Percentiles rank a stretch among this genome's conserved stretches.
These are phyloP conservation scores for Trametes cubensis DNA, from an alignment of 768 basidiomycete genomes.

Conservation along the genomic window DNA sequence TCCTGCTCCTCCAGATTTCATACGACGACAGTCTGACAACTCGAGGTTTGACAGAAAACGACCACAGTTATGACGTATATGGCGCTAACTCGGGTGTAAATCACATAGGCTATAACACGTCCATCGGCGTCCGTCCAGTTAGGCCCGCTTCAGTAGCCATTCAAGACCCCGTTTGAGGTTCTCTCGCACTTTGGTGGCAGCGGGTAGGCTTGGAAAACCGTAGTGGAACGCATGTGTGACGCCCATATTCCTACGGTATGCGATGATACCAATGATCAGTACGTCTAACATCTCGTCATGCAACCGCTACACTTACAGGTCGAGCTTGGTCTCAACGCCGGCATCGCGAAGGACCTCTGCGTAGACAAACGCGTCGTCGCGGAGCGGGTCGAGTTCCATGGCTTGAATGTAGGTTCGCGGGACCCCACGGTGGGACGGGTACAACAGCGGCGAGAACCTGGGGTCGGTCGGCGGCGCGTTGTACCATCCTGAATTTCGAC, in stretches of 20 bases:
- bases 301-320: constrained; percentile 22
- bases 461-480: constrained; percentile 5
- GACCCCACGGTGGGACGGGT: constrained; percentile 19
- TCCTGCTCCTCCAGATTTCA: too few relatives aligned
- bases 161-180: constrained; percentile 26
- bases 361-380: constrained; percentile 35
- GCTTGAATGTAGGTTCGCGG: constrained; percentile 32
- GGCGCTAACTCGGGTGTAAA: too few relatives aligned
- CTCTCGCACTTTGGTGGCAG: constrained; percentile 16
- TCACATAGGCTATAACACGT: too few relatives aligned
- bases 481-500: background rate
- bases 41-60: too few relatives aligned
- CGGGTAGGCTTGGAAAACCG: constrained; percentile 15
- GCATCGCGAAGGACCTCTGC: constrained; percentile 29
- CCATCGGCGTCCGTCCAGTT: too few relatives aligned
- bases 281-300: background rate
- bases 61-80: too few relatives aligned
- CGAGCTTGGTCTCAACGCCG: constrained; percentile 29
- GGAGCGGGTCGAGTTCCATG: constrained; percentile 29
- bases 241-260: constrained; percentile 30
- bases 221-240: constrained; percentile 29
- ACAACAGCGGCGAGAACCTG: background rate
- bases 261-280: background rate
- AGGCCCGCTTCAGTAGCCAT: constrained; percentile 24
- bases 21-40: too few relatives aligned